A percentile compares a stretch with the other conserved stretches of the same genome.
These are phyloP conservation scores for Cercospora berteroae DNA, from an alignment of 2,329 filamentous ascomycete species.

Conservation along the genomic window DNA sequence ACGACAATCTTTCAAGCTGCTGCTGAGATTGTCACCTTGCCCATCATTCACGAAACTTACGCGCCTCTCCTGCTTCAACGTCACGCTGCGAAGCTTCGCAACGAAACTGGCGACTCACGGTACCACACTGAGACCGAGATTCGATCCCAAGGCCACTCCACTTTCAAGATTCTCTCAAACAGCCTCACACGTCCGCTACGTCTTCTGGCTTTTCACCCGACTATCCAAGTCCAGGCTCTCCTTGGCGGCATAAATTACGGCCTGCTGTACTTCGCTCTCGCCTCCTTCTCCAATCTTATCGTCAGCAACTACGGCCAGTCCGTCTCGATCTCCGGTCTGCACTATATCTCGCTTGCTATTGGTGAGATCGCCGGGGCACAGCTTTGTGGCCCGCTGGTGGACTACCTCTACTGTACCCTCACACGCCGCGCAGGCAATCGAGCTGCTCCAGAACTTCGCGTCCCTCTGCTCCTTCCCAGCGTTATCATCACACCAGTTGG, in stretches of 20 bases:
- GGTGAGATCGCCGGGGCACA: conserved; percentile 36
- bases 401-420: neutral
- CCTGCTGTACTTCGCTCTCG: conserved; percentile 43
- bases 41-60: conserved; percentile 42
- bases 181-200: conserved; percentile 43
- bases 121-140: conserved; percentile 55
- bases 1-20: conserved; percentile 39
- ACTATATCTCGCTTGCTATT: conserved; percentile 47
- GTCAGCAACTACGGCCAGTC: conserved; percentile 39
- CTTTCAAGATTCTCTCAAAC: conserved; percentile 27
- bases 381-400: conserved; percentile 16
- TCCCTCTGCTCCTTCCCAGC: neutral
- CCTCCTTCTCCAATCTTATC: conserved; percentile 44
- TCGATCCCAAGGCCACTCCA: conserved; percentile 6
- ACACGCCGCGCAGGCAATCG: neutral
- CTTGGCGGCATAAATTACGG: conserved; percentile 19
- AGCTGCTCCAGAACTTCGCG: neutral
- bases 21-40: conserved; percentile 29
- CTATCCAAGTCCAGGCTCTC: conserved; percentile 21
- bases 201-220: conserved; percentile 24
- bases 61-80: conserved; percentile 39
- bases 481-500: neutral
- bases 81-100: conserved; percentile 39
- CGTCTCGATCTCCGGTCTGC: conserved; percentile 40
- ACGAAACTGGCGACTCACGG: conserved; percentile 39